Evolutionary conservation across 2,329 filamentous ascomycete genomes (phyloP).

Genomic region (Ascochyta fabae): DNA sequence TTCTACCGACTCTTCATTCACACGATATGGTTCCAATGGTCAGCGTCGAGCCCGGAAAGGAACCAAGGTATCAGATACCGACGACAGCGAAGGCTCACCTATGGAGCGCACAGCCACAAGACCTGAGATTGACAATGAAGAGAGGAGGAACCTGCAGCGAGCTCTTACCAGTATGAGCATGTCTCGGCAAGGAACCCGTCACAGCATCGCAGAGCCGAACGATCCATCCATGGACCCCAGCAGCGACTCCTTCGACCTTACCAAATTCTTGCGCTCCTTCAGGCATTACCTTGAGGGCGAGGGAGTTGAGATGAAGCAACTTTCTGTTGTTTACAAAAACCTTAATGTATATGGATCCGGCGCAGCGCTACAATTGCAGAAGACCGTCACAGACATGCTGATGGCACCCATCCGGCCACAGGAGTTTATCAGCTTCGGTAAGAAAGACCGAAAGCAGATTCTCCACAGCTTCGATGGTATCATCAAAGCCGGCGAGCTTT

Average conservation of each 20-base stretch:
- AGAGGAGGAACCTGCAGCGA: constrained; percentile 34
- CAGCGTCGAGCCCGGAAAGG: constrained; percentile 12
- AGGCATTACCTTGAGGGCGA: constrained; percentile 61
- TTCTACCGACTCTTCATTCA: constrained; percentile 32
- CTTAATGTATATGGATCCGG: constrained; percentile 72
- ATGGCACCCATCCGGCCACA: constrained; percentile 63
- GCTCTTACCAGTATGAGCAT: constrained; percentile 30
- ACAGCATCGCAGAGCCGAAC: constrained; percentile 38
- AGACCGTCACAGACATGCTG: constrained; percentile 67
- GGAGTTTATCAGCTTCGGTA: constrained; percentile 60
- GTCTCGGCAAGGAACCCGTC: constrained; percentile 30
- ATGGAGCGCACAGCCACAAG: constrained; percentile 26
- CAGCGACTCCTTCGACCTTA: constrained; percentile 60
- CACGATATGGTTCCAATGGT: constrained; percentile 21
- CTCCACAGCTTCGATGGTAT: constrained; percentile 61
- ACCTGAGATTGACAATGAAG: constrained; percentile 33
- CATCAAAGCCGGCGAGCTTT: constrained; percentile 58
- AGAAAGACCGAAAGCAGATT: constrained; percentile 61
- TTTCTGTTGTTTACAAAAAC: constrained; percentile 69
- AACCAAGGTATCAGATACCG: constrained; percentile 9
- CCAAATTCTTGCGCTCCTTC: constrained; percentile 60
- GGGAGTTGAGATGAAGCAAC: constrained; percentile 59
- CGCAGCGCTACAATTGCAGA: constrained; percentile 70
- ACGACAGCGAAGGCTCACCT: constrained; percentile 4
- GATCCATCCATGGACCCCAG: constrained; percentile 61